Evolutionary conservation across 805 yeast species (phyloP).

Genomic region (Cyberlindnera meyerae): DNA sequence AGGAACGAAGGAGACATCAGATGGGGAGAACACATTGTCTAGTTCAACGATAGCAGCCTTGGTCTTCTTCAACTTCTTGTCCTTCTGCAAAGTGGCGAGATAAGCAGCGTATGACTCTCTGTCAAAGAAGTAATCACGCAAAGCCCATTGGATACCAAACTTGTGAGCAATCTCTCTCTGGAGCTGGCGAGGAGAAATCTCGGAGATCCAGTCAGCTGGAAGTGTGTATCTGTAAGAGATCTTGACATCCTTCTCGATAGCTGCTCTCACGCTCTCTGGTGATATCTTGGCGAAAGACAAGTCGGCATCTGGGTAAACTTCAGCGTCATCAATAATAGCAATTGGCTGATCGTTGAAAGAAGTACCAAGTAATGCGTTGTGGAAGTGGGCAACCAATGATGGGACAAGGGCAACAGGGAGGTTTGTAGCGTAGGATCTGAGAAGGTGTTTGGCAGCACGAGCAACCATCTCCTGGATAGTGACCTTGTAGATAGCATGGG

Average conservation of each 20-base stretch:
- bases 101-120: conserved; percentile 27
- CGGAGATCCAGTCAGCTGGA: conserved; percentile 42
- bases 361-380: conserved; percentile 63
- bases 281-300: conserved; percentile 42
- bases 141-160: conserved; percentile 83
- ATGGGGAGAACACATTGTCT: conserved; percentile 45
- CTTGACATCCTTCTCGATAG: conserved; percentile 48
- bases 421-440: conserved; percentile 42
- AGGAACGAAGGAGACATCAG: conserved; percentile 73
- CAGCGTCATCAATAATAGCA: conserved; percentile 38
- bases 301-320: conserved; percentile 38
- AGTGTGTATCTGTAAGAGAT: conserved; percentile 61
- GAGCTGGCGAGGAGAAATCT: conserved; percentile 37
- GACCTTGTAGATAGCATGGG: conserved; percentile 14
- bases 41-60: conserved; percentile 4
- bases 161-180: conserved; percentile 70
- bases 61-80: conserved; percentile 28
- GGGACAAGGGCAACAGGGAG: conserved; percentile 56
- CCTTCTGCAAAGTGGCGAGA: conserved; percentile 28
- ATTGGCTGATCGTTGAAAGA: conserved; percentile 37
- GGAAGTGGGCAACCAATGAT: conserved; percentile 59
- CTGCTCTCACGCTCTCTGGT: conserved; percentile 38
- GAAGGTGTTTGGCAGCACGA: conserved; percentile 71
- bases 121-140: conserved; percentile 36
- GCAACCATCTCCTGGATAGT: conserved; percentile 60